A percentile compares a stretch with the other conserved stretches of the same genome.
These are phyloP conservation scores for Didymella pomorum DNA, from an alignment of 2,329 filamentous ascomycete genomes.

Conservation along the genomic window DNA sequence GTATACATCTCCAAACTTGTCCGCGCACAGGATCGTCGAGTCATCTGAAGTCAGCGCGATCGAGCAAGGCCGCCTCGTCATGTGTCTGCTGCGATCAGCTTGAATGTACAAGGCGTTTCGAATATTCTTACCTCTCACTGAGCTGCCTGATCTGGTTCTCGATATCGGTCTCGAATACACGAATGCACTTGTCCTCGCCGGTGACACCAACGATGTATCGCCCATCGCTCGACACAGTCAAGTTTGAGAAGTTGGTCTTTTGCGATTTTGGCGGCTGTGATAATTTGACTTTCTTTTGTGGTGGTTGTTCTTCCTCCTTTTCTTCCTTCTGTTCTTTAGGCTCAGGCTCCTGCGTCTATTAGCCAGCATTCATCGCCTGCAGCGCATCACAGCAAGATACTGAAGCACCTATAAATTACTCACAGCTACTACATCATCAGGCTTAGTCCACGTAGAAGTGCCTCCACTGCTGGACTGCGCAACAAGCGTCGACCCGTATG, in stretches of 20 bases:
- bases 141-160: constrained; percentile 69
- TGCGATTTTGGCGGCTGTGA: constrained; percentile 39
- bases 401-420: constrained; percentile 24
- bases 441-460: constrained; percentile 40
- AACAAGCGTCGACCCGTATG: constrained; percentile 75
- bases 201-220: constrained; percentile 79
- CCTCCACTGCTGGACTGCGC: constrained; percentile 48
- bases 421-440: constrained; percentile 34
- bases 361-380: constrained; percentile 14
- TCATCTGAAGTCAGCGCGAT: constrained; percentile 74
- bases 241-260: constrained; percentile 71
- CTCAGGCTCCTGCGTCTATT: constrained; percentile 27
- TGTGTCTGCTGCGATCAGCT: constrained; percentile 63
- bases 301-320: constrained; percentile 47
- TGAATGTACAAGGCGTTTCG: neutral
- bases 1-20: constrained; percentile 98
- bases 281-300: constrained; percentile 54
- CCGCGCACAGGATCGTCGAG: constrained; percentile 78
- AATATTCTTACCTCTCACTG: constrained; percentile 70
- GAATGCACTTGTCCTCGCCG: constrained; percentile 89
- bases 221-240: constrained; percentile 70
- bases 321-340: constrained; percentile 27
- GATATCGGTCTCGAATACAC: constrained; percentile 76
- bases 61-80: constrained; percentile 89
- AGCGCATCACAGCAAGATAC: neutral